phyloP scores from a whole-genome alignment of 2,329 filamentous ascomycete genomes.

The Cladosporium cucumerinum region DNA sequence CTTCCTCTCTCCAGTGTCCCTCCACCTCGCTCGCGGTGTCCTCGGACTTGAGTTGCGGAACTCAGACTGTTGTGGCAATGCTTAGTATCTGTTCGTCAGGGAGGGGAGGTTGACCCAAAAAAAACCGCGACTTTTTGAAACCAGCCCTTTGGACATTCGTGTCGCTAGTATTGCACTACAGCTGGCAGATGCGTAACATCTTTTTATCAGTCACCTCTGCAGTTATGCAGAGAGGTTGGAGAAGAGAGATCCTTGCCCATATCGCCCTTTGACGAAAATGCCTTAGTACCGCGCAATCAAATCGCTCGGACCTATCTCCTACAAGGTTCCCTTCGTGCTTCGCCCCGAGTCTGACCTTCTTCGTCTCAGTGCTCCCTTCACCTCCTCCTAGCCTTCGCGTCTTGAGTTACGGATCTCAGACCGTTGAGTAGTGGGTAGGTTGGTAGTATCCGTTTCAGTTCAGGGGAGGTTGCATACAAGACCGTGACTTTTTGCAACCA shows the following conservation, averaged over 20 bases:
- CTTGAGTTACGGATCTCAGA: no score
- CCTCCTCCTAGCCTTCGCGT: no score
- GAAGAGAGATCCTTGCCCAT: background rate
- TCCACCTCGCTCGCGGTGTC: background rate
- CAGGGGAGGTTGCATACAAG: no score
- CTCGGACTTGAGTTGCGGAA: background rate
- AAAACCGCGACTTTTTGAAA: background rate
- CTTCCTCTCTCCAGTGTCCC: background rate
- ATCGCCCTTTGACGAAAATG: background rate
- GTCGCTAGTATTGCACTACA: constrained; percentile 2
- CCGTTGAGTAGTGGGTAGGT: no score
- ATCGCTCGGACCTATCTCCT: no score
- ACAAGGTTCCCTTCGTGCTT: no score
- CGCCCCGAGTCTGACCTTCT: no score
- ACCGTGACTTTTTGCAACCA: no score
- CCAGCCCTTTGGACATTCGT: background rate
- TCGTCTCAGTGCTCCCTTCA: no score
- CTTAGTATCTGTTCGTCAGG: background rate
- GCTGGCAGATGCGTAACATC: background rate
- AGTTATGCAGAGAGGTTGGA: background rate
- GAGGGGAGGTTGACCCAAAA: background rate
- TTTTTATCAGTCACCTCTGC: background rate
- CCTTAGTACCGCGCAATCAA: background rate
- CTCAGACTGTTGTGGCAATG: background rate
- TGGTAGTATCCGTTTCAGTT: no score